Evolutionary conservation across 2,329 filamentous ascomycete genomes (phyloP), one percentile per base, ranked within the genome.

Genomic region (Pleochaeta shiraiana): DNA sequence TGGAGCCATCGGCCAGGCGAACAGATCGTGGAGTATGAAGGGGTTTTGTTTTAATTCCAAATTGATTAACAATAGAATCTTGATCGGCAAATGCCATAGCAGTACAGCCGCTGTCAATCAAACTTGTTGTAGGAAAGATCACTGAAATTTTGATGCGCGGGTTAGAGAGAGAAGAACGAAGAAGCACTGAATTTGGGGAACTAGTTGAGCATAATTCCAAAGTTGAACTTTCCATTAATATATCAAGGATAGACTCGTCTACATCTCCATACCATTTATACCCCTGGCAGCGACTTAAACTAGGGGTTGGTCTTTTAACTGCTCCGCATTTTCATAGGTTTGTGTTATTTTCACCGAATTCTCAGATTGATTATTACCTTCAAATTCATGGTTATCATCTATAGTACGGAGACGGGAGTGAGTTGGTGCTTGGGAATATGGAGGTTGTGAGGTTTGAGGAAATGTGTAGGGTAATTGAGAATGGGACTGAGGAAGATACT

Each of bases 91-190:
- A 59, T 16, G 53, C 53, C 24, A 59, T 28, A 16, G 28, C 53
- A 14, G 53, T 59, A 24, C 24, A 59, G 53, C 53, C 53, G n/a
- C 53, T 59, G 24, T 59, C 53, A 59, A 59, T 59, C 14, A 59
- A 31, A 59, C 53, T 59, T 12, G 53, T 59, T 9, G 53, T 59
- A 16, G 7, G 28, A 59, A 59, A 59, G 2, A 30, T 59, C n/a
- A 30, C 53, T 30, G 53, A 24, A 21, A 30, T 33, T 14, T 21
- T n/a, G 28, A 16, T 33, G 53, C 26, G 53, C 53, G 24, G 53
- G n/a, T 59, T 12, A 33, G 53, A 59, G 28, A 59, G 21, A 33
- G 7, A 21, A 59, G 53, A 30, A 31, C 31, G 1, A 59, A 59
- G 1, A 2, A 59, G n/a, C 26, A 59, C 4, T 59, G 53, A 59